Base-by-base conservation (phyloP, 2,329 filamentous ascomycete genomes). In the Sarocladiaceae sp. region DNA sequence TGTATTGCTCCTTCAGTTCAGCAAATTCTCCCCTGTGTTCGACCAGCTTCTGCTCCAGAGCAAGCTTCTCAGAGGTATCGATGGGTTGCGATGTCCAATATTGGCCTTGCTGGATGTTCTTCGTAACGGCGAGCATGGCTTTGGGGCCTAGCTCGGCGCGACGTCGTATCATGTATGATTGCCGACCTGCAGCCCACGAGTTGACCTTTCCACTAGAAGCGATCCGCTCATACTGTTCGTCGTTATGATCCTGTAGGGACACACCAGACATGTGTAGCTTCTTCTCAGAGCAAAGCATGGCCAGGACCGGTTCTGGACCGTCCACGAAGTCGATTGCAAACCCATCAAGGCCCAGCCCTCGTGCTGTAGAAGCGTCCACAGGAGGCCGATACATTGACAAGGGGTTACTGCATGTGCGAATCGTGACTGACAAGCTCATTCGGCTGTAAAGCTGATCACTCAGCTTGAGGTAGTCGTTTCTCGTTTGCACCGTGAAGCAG, bases 261-360 rank as follows among this genome's bases (percentile, higher is more conserved):
- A 93, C 78, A 1, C 83, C 90, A 5, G 86, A 85, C 23, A 74
- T 72, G 60, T 96, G 83, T 6, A 97, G 68, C 51, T 73, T 78
- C 53, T 79, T 82, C 58, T 88, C 86, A 12, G 83, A 79, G 66
- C 91, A 97, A 20, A 99, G 79, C 87, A 96, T 94, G 6, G 90
- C 87, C 29, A 97, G 72, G 1, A 99, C 89, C 2, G 88, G 80
- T 1, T 86, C 83, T 0, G 95, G 95, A 0, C 93, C 94, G 29
- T 85, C 78, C 5, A 99, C 64, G 54, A 80, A 89, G 62, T 97
- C 88, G 23, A 88, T 76, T 1, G 90, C 84, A 71, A 88, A 96
- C 2, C 86, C 84, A 57, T 95, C 87, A 48, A 99, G 80, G 0
- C 90, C 90, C 67, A 83, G 53, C 36, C 61, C 54, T 50, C 62